A percentile compares a stretch with the other conserved stretches of the same genome.
These are phyloP conservation scores for Alloteropsis semialata DNA, from an alignment of 176 grass and related monocot genomes.

Conservation along the genomic window DNA sequence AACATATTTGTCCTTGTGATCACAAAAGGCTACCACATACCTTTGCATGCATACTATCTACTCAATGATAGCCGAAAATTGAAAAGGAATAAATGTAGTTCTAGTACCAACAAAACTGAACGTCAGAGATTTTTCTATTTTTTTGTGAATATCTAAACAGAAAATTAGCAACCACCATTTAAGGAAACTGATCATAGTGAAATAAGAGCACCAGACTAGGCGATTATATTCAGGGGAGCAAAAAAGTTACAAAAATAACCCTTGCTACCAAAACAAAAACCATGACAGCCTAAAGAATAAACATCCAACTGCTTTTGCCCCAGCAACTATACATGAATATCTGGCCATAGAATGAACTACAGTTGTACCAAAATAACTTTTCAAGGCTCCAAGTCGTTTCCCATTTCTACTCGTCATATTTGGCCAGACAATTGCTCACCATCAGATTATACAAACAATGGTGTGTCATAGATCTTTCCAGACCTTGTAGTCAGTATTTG, in stretches of 20 bases:
- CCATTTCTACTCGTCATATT: neutral
- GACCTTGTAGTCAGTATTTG: constrained; percentile 81
- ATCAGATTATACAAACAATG: neutral
- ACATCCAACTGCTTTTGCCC: neutral
- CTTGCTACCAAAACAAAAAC: neutral
- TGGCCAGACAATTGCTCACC: neutral
- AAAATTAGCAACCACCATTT: neutral
- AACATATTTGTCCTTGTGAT: neutral
- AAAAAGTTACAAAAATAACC: neutral
- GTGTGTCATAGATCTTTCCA: constrained; percentile 85
- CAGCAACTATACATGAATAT: constrained; percentile 19
- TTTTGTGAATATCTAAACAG: neutral
- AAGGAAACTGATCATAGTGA: neutral
- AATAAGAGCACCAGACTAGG: neutral
- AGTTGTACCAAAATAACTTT: neutral
- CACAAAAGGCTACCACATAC: neutral
- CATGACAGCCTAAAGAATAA: constrained; percentile 3
- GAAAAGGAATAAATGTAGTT: neutral
- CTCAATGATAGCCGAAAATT: neutral
- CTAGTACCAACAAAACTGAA: neutral
- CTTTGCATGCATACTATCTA: neutral
- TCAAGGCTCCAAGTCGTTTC: neutral
- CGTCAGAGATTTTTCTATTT: neutral
- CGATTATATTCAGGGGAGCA: neutral
- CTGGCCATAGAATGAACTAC: neutral